Base-by-base conservation (phyloP, 179 eudicot genomes). In the Silene noctiflora region DNA sequence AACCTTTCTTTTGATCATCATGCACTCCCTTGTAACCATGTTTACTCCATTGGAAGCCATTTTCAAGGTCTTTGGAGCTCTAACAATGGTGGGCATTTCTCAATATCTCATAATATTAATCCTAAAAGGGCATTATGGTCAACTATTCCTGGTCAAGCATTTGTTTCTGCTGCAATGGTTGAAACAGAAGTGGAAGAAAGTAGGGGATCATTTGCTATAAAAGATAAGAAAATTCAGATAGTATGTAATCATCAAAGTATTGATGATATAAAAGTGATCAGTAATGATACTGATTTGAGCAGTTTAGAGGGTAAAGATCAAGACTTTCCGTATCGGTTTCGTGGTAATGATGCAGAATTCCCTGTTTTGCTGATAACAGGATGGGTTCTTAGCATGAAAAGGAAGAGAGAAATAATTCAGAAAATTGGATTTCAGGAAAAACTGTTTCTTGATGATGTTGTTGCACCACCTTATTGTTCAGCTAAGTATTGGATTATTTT, bases 181-280 rank as follows among this genome's bases (percentile, higher is more conserved):
- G 93, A 95, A 76, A 93, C 97, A 68, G 92, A 93, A 87, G 88
- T 95, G 20, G 90, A 95, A 84, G 99, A 95, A 84, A 95, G 99
- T 86, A 84, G 99, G 27, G 99, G 99, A 76, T 95, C 99, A 67
- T 95, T 95, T 77, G 85, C 87, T 29, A 68, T 95, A 1, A 85
- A 78, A 31, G 97, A 95, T 73, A 69, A 72, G 24, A 67, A 88
- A 42, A 78, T 91, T 71, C 87, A 81, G 72, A 66, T 86, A 12
- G 74, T 91, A 33, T 93, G 97, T 81, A 84, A 89, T 81, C 90
- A 90, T 72, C 99, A 95, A 74, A 86, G 83, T 4, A 77, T 95
- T 31, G 99, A 95, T 9, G 87, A 87, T 75, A 77, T 95, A 22
- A 86, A 81, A 72, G 82, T 84, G 74, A 74, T 88, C 17, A 75